Evolutionary conservation across 805 yeast species (phyloP).

Genomic region (Candida fluviatilis): DNA sequence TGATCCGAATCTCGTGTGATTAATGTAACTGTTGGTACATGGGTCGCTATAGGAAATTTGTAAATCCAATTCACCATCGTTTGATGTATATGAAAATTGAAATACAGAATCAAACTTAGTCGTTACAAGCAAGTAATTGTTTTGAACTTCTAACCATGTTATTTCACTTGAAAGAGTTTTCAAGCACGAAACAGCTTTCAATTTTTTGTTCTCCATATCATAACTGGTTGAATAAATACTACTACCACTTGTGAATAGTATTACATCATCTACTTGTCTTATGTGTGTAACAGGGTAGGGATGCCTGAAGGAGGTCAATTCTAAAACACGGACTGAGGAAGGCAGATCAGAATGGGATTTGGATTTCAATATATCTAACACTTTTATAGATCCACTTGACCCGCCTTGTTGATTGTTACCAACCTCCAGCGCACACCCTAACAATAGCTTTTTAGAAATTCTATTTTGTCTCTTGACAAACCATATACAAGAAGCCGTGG

Average conservation of each 20-base stretch:
- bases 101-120: conserved; percentile 34
- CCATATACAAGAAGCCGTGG: conserved; percentile 33
- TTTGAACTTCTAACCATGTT: conserved; percentile 17
- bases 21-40: conserved; percentile 28
- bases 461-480: conserved; percentile 25
- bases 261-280: conserved; percentile 27
- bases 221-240: conserved; percentile 30
- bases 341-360: conserved; percentile 12
- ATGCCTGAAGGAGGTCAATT: conserved; percentile 29
- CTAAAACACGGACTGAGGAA: conserved; percentile 19
- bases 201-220: conserved; percentile 25
- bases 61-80: conserved; percentile 3
- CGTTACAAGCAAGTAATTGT: conserved; percentile 19
- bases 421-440: conserved; percentile 20
- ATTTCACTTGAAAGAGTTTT: conserved; percentile 29
- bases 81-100: conserved; percentile 17
- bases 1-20: conserved; percentile 19
- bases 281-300: conserved; percentile 30
- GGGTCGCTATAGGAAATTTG: conserved; percentile 24
- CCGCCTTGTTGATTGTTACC: conserved; percentile 5
- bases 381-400: conserved; percentile 27
- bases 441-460: conserved; percentile 32
- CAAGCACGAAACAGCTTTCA: conserved; percentile 23
- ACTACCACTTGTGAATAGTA: conserved; percentile 29
- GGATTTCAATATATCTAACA: conserved; percentile 26